Base-by-base conservation (phyloP, 1,284 basidiomycete species). In the Marasmius oreades region DNA sequence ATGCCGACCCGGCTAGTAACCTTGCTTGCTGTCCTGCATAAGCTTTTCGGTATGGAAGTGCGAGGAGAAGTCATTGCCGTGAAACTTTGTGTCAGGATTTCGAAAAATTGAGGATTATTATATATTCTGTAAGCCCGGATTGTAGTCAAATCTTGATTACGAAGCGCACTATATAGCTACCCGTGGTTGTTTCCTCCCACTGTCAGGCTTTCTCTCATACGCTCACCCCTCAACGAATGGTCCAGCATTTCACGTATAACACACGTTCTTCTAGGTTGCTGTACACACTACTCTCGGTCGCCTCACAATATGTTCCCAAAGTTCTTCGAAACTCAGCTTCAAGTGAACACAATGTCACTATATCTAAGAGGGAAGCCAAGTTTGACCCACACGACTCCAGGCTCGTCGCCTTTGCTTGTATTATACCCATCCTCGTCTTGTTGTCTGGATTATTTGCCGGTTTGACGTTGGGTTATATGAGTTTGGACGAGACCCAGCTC, bases 401-500 rank as follows among this genome's bases (percentile, higher is more conserved):
- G 55, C 70, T 70, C 63, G 76, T 81, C 66, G 70, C 73, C 43
- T 81, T 80, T 60, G 77, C 73, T 24, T 66, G 75, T 56, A 80
- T 86, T 67, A 84, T 85, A 55, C 84, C 84, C 55, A 60, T 84
- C 39, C 79, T 85, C 63, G 84, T 85, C 64, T 66, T 84, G 66
- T 62, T 82, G 59, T 85, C 83, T 62, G 84, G 84, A 69, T 58
- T 85, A 65, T 85, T 79, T 72, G 77, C 77, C 70, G 77, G 77
- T 64, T 64, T 51, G 51, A 59, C 55, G 28, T 46, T 61, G 52
- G 94, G 93, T 10, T 95, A 95, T 71, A 95, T 96, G 91, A 92
- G 89, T 64, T 80, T 96, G 64, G 94, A 95, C 72, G 90, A 92
- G 71, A 96, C 93, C 20, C 93, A 95, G 76, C 79, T 96, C 37